A percentile compares a stretch with the other conserved stretches of the same genome.
phyloP scores from a whole-genome alignment of 2,329 filamentous ascomycete genomes.

The Pestalotiopsis sp. region DNA sequence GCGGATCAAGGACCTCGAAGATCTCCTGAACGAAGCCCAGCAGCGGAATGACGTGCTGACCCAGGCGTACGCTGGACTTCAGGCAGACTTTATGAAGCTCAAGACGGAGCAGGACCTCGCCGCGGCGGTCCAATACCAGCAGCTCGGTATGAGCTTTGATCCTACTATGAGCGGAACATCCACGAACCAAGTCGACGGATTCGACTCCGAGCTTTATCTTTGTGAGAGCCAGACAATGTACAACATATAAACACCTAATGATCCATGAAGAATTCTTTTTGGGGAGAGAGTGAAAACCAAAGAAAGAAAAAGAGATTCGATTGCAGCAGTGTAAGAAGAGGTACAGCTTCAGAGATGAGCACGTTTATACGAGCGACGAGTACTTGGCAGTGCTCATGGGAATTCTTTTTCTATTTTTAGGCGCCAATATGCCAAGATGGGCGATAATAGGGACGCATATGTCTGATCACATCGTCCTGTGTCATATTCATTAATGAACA shows the following conservation, averaged over 20 bases:
- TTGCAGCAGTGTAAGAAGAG: neutral
- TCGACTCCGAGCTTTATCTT: slow-evolving; percentile 26
- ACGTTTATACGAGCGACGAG: too few species aligned
- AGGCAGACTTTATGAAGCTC: slow-evolving; percentile 44
- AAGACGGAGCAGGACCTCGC: slow-evolving; percentile 31
- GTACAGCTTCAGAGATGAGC: neutral
- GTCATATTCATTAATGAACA: neutral
- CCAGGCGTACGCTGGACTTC: slow-evolving; percentile 53
- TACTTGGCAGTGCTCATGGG: too few species aligned
- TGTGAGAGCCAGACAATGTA: slow-evolving; percentile 18
- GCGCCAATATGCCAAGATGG: too few species aligned
- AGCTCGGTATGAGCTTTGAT: slow-evolving; percentile 22
- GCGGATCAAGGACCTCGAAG: slow-evolving; percentile 64
- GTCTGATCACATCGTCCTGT: too few species aligned
- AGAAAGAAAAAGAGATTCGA: neutral
- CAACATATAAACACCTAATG: slow-evolving; percentile 2
- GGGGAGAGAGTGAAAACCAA: neutral
- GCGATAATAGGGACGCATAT: too few species aligned
- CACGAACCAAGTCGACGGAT: neutral
- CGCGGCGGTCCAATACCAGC: slow-evolving; percentile 24
- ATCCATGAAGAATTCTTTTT: neutral
- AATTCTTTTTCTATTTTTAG: too few species aligned
- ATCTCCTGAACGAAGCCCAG: slow-evolving; percentile 53
- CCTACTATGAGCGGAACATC: slow-evolving; percentile 18
- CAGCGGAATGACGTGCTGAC: slow-evolving; percentile 57